These are phyloP conservation scores for Heterobasidion irregulare DNA, from an alignment of 1,284 basidiomycete genomes.

Conservation along the genomic window DNA sequence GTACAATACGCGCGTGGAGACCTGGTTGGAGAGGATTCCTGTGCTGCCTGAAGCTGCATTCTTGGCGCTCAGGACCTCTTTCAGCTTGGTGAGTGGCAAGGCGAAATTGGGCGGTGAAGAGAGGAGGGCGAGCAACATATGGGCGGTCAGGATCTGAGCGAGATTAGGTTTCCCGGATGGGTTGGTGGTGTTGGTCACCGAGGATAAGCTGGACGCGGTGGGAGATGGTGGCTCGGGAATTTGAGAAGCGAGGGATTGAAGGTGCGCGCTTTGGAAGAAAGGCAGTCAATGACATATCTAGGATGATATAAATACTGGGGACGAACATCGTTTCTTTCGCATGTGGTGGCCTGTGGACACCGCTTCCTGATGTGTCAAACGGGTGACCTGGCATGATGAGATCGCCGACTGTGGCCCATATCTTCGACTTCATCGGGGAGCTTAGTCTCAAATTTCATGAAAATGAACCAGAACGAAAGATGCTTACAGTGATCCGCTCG, in stretches of 20 bases:
- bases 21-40: slow-evolving; percentile 31
- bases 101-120: slow-evolving; percentile 41
- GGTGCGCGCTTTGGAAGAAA: slow-evolving; percentile 37
- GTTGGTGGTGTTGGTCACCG: slow-evolving; percentile 7
- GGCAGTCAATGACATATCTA: slow-evolving; percentile 1
- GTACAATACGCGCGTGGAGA: slow-evolving; percentile 35
- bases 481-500: slow-evolving; percentile 50
- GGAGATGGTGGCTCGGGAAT: slow-evolving; percentile 29
- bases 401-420: slow-evolving; percentile 60
- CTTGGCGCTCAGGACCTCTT: slow-evolving; percentile 41
- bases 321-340: slow-evolving; percentile 62
- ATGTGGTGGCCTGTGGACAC: slow-evolving; percentile 33
- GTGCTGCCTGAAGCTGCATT: slow-evolving; percentile 21
- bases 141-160: slow-evolving; percentile 64
- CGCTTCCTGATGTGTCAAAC: slow-evolving; percentile 25
- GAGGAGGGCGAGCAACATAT: slow-evolving; percentile 51
- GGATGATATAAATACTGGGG: background rate
- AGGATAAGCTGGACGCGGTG: slow-evolving; percentile 23
- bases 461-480: background rate
- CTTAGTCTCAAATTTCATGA: background rate
- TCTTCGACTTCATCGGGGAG: slow-evolving; percentile 38
- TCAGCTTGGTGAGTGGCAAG: slow-evolving; percentile 54
- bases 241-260: slow-evolving; percentile 33
- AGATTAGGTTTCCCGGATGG: slow-evolving; percentile 28
- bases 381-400: slow-evolving; percentile 48